Evolutionary conservation across 1,139 yeast species (phyloP), one percentile per base, ranked within the genome.

Genomic region (Saccharomyces hybrid): DNA sequence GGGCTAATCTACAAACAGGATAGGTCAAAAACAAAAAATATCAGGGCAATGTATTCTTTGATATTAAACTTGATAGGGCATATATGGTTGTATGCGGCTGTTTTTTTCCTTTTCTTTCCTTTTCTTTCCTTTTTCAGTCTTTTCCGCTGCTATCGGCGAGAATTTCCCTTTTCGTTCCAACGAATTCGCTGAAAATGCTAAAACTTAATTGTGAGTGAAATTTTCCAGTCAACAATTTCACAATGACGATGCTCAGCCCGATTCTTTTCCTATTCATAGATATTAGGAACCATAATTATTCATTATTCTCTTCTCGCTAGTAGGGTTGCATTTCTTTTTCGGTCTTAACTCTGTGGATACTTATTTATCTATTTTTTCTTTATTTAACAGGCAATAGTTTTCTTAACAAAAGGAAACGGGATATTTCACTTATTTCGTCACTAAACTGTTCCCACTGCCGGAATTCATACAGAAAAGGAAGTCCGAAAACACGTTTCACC

Each of bases 211-310:
- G 12, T 9, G 24, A 38, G 19, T 38, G 26, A 38, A 38, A 38
- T 38, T 38, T 38, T 38, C 44, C 24, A 38, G 44, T 38, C 44
- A 38, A 38, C 44, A 38, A 24, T 38, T 38, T 38, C 44, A n/a
- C 44, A 38, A 16, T 16, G n/a, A 38, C 44, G 44, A 38, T 38
- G 44, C 44, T 24, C 44, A 19, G 44, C 24, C 44, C 21, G 19
- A 9, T 38, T 19, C 19, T 19, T 38, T 38, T 19, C 44, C 26
- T 19, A 12, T 38, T 19, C 11, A 38, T 19, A 19, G n/a, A 19
- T 16, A 16, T 16, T 16, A 19, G 19, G 12, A 19, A 16, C 4
- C 7, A 4, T 38, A 24, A 38, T 38, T 38, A 19, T 38, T 38
- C 44, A 38, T 19, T 19, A 38, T 19, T 38, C 44, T 38, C 9